Conservation (phyloP, 371 early-diverging fungal species). For the Rhizomucor pusillus region DNA sequence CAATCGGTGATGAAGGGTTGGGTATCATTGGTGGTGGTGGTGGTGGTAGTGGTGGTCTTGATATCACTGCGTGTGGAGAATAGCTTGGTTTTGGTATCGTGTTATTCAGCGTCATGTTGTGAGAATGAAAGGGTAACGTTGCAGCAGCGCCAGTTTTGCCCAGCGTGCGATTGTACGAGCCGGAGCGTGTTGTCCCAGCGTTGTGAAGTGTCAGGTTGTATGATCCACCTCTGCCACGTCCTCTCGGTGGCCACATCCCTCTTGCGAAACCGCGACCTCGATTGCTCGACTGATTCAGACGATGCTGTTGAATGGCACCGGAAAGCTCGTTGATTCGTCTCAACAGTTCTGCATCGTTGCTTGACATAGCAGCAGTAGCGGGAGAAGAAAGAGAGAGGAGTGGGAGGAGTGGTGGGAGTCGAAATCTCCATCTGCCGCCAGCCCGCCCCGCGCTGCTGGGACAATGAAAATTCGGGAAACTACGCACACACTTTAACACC, state of each 20-base stretch:
- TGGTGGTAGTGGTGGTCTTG: neutral
- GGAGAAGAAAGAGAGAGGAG: neutral
- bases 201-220: conserved; percentile 7
- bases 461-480: too few relatives aligned
- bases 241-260: conserved; percentile 6
- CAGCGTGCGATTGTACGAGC: conserved; percentile 4
- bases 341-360: conserved; percentile 32
- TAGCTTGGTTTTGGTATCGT: conserved; percentile 9
- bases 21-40: conserved; percentile 1
- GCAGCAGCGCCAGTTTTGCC: conserved; percentile 1
- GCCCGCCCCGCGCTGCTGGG: too few relatives aligned
- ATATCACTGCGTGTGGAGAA: neutral
- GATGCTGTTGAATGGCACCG: conserved; percentile 33
- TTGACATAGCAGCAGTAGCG: conserved; percentile 1
- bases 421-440: too few relatives aligned
- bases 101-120: neutral
- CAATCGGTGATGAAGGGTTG: neutral
- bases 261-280: conserved; percentile 5
- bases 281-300: conserved; percentile 6
- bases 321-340: conserved; percentile 35
- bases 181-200: neutral
- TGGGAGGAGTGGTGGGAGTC: too few relatives aligned
- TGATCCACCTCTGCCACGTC: conserved; percentile 2
- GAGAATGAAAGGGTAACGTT: neutral
- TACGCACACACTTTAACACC: neutral